Evolutionary conservation across 805 yeast species (phyloP), one percentile per base, ranked within the genome.

Genomic region (Ogataea populi-albae): DNA sequence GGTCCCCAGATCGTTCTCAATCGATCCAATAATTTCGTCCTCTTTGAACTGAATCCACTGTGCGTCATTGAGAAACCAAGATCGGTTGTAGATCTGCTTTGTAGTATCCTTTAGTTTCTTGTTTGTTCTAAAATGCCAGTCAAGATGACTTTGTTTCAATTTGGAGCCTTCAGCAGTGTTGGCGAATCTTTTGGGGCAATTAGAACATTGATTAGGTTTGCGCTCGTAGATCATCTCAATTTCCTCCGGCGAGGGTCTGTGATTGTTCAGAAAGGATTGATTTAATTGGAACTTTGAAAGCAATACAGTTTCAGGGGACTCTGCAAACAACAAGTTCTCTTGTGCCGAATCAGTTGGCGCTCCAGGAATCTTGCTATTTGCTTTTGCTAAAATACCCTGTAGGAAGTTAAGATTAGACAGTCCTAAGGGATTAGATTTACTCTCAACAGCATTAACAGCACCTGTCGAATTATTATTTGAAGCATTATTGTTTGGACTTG

Each of bases 51-150:
- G 69, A 18, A 75, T 71, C 91, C 95, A 88, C 28, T 78, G 79
- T 17, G 69, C 66, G 43, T 77, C 83, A 43, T 77, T 79, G 41
- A 88, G 62, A 57, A 79, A 89, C 95, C 95, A 89, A 48, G 79
- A 73, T 50, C 97, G 67, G 26, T 86, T 80, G 55, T 85, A 89
- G 28, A 81, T 79, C 19, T 74, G 73, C 21, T 68, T 64, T 6
- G 68, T 55, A 6, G 55, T 50, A 23, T 56, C 57, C 29, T 77
- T 75, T 31, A 85, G 66, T 50, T 83, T 80, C 56, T 86, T 86
- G 59, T 87, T 91, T 28, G 86, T 83, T 50, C 98, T 75, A 66
- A 87, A 88, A 66, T 91, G 98, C 97, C 97, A 91, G 60, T 91
- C 98, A 46, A 87, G 65, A 61, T 93, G 98, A 12, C 75, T 69